Base-by-base conservation (phyloP, 352 stramenopile genomes). In the Phytopythium kandeliae region DNA sequence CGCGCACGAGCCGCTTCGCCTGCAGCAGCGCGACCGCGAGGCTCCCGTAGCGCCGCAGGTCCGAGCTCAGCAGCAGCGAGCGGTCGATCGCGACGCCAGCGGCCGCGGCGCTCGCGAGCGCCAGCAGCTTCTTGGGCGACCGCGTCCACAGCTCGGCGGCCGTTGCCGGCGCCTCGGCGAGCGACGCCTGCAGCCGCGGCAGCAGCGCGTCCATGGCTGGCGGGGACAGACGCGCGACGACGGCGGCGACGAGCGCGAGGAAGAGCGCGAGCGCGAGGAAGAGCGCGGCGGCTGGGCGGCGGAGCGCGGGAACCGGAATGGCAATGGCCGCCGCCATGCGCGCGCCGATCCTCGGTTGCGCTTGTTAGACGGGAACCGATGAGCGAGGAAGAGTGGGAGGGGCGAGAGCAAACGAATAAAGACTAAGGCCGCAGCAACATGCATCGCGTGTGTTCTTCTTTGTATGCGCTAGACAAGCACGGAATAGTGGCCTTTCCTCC, bases 11-110 rank as follows among this genome's bases (percentile, higher is more conserved):
- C 25, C 58, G 64, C 45, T 66, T 71, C 38, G 65, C 54, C 43
- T 80, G 51, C 19, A 78, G 51, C 49, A 86, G 63, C n/a, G 68
- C 63, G n/a, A 69, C 24, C 34, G 57, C 59, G 31, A 78, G 57
- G 24, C 54, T 62, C 13, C 68, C 59, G n/a, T 62, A 64, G 26
- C 72, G 72, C n/a, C 38, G 52, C 33, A 91, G 25, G 54, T 88
- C 79, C 19, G 65, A 72, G n/a, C 64, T 71, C n/a, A 91, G 45
- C 22, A 86, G 56, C 21, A 82, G 53, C 51, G 79, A 67, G 46
- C 67, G 67, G 54, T 91, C 78, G n/a, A 31, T 9, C 4, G 28
- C 78, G 45, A 76, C 70, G 21, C 63, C 67, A 4, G 71, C 48
- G 24, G 71, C 69, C 0, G 71, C 74, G 24, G 63, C 67, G 19